A percentile compares a stretch with the other conserved stretches of the same genome.
phyloP scores from a whole-genome alignment of 2,329 filamentous ascomycete species.

The Pseudocercospora musae region DNA sequence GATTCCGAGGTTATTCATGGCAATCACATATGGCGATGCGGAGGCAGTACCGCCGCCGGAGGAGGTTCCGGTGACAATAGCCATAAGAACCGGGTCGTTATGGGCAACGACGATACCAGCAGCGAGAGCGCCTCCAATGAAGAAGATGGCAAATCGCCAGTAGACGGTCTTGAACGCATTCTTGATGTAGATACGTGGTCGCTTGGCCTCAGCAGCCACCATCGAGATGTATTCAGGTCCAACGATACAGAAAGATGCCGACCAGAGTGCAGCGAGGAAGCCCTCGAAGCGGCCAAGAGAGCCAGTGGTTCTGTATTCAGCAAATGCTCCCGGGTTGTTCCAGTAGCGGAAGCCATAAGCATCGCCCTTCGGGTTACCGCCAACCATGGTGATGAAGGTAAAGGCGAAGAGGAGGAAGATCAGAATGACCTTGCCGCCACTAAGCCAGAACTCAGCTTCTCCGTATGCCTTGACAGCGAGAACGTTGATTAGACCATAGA shows the following conservation, averaged over 20 bases:
- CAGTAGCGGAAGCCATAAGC: constrained; percentile 44
- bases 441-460: constrained; percentile 53
- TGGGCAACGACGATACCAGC: constrained; percentile 43
- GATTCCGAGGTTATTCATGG: constrained; percentile 44
- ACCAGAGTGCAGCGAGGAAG: constrained; percentile 36
- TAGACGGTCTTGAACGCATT: constrained; percentile 50
- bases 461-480: constrained; percentile 47
- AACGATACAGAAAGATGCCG: constrained; percentile 38
- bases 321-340: constrained; percentile 37
- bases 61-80: constrained; percentile 23
- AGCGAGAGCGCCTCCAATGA: constrained; percentile 47
- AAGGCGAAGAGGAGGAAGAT: constrained; percentile 33
- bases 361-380: constrained; percentile 35
- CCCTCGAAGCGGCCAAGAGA: constrained; percentile 36
- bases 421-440: constrained; percentile 41
- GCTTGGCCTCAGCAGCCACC: constrained; percentile 48
- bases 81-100: constrained; percentile 33
- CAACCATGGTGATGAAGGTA: constrained; percentile 35
- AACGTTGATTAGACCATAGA: constrained; percentile 38
- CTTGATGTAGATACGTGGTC: constrained; percentile 47
- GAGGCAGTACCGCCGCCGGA: constrained; percentile 30
- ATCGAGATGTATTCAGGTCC: constrained; percentile 50
- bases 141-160: constrained; percentile 49
- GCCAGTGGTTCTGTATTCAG: constrained; percentile 30
- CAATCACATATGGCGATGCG: constrained; percentile 40